Percentiles rank a stretch among this genome's conserved stretches.
These are phyloP conservation scores for Massariosphaeria phaeospora DNA, from an alignment of 495 filamentous ascomycete species.

Conservation along the genomic window DNA sequence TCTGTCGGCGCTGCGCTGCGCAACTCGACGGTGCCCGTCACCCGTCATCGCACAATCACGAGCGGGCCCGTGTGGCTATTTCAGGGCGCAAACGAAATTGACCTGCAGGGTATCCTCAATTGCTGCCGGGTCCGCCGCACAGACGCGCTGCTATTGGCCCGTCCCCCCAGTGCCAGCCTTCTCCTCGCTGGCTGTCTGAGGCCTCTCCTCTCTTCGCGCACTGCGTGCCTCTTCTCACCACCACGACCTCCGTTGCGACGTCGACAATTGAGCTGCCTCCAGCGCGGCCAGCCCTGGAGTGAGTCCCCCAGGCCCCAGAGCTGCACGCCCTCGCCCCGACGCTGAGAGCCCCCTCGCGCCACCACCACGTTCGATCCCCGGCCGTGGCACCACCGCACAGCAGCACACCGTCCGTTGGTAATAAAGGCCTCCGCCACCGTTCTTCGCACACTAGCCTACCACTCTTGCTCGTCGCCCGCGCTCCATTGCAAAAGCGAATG, in stretches of 20 bases:
- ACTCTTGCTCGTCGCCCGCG: background rate
- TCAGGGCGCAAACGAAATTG: conserved; percentile 1
- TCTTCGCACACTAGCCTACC: background rate
- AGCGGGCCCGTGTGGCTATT: background rate
- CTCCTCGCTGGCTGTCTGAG: conserved; percentile 2
- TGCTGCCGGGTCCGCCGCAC: background rate
- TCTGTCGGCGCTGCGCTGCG: too few species aligned
- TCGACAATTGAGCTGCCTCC: conserved; percentile 27
- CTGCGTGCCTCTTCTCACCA: conserved; percentile 3
- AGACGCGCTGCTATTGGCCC: background rate
- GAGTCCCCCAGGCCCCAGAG: too few species aligned
- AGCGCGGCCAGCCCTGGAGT: conserved; percentile 20
- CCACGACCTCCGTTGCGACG: conserved; percentile 30
- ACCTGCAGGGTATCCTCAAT: conserved; percentile 1
- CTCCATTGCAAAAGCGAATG: conserved; percentile 3
- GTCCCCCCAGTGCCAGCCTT: conserved; percentile 4
- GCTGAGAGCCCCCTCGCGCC: background rate
- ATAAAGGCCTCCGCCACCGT: conserved; percentile 4
- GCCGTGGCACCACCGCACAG: conserved; percentile 16
- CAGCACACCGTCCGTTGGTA: conserved; percentile 9
- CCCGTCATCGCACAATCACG: conserved; percentile 9
- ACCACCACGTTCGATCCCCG: background rate
- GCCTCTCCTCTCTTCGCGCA: conserved; percentile 1
- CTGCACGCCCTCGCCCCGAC: background rate
- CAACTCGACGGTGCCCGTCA: too few species aligned